Percentiles rank a stretch among this genome's conserved stretches.
phyloP scores from a whole-genome alignment of 495 filamentous ascomycete species.

The Jackrogersella multiformis region DNA sequence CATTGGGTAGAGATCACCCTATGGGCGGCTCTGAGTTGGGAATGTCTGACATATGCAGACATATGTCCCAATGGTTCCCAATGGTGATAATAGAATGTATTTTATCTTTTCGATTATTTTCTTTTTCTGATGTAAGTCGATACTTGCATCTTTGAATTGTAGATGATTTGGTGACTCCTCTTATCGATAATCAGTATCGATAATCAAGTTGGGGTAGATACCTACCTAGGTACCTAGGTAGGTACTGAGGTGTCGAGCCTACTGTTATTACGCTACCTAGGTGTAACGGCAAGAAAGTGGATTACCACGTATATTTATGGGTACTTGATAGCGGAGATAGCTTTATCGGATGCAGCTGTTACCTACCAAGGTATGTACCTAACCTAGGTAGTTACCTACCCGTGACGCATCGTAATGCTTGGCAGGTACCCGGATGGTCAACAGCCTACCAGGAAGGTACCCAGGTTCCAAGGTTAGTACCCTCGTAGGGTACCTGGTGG shows the following conservation, averaged over 20 bases:
- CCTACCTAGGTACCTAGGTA: neutral
- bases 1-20: conserved; percentile 40
- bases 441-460: too few relatives aligned
- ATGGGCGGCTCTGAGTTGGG: conserved; percentile 39
- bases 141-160: neutral
- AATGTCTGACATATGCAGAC: conserved; percentile 46
- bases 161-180: conserved; percentile 8
- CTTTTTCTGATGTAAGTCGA: too few relatives aligned
- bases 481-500: too few relatives aligned
- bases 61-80: conserved; percentile 40
- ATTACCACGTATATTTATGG: neutral
- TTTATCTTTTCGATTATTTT: neutral
- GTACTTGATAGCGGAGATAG: too few relatives aligned
- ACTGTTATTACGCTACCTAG: too few relatives aligned
- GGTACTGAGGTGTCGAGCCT: neutral
- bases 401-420: conserved; percentile 35
- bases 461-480: too few relatives aligned
- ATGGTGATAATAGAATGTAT: conserved; percentile 5
- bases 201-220: neutral
- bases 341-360: conserved; percentile 19
- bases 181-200: conserved; percentile 40
- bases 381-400: too few relatives aligned
- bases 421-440: conserved; percentile 39
- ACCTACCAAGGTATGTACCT: neutral
- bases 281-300: neutral